These are phyloP conservation scores for Colletotrichum sp. DNA, from an alignment of 2,329 filamentous ascomycete genomes.

Conservation along the genomic window DNA sequence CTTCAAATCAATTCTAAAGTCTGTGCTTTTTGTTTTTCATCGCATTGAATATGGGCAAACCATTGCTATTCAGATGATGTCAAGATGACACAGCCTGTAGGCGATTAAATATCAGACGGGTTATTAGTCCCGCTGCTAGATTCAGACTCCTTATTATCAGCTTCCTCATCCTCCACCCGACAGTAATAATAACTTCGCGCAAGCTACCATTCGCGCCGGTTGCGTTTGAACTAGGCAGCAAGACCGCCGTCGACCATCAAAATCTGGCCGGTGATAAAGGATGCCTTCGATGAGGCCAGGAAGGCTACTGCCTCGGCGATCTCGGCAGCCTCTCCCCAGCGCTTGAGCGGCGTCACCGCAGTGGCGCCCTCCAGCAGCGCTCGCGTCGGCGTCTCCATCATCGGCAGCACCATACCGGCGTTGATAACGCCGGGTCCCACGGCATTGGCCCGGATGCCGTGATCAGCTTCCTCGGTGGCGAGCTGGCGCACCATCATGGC, in stretches of 20 bases:
- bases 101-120: neutral
- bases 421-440: neutral
- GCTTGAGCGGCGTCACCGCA: neutral
- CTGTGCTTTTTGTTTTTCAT: neutral
- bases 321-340: neutral
- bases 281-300: neutral
- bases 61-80: neutral
- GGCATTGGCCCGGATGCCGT: neutral
- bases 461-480: neutral
- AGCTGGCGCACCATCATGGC: neutral
- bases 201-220: neutral
- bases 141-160: neutral
- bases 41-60: neutral
- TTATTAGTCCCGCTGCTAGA: neutral
- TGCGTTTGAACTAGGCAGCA: neutral
- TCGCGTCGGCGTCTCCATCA: neutral
- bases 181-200: neutral
- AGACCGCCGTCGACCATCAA: neutral
- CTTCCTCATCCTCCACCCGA: neutral
- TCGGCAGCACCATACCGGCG: neutral
- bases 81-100: neutral
- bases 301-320: neutral
- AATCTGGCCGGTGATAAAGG: neutral
- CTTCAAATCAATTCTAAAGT: neutral
- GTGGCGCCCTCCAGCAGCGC: neutral